These are phyloP conservation scores for Amylocystis lapponica DNA, from an alignment of 768 basidiomycete genomes.

Conservation along the genomic window DNA sequence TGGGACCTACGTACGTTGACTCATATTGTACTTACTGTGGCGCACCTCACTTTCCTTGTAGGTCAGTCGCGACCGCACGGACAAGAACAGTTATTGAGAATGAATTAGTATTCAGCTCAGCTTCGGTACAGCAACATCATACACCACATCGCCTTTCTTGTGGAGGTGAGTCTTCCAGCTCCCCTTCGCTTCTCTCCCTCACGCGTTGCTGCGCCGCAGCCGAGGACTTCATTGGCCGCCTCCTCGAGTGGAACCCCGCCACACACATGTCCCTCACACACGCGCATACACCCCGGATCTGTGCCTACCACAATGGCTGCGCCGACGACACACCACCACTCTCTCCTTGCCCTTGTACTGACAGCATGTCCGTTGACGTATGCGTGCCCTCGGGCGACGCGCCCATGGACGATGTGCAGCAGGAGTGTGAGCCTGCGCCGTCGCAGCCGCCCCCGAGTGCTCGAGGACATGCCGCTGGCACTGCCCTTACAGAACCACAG, in stretches of 20 bases:
- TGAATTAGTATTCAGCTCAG: slow-evolving; percentile 80
- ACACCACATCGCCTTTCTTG: slow-evolving; percentile 40
- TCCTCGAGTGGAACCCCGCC: slow-evolving; percentile 61
- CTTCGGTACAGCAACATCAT: slow-evolving; percentile 50
- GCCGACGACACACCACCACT: neutral
- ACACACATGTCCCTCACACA: slow-evolving; percentile 65
- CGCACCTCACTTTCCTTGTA: slow-evolving; percentile 21
- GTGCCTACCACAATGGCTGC: neutral
- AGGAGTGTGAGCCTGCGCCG: neutral
- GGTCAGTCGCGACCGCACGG: slow-evolving; percentile 67
- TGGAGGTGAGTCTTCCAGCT: too few relatives aligned
- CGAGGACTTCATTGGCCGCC: slow-evolving; percentile 55
- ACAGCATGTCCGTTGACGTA: neutral
- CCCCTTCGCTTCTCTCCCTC: neutral
- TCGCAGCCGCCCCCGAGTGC: neutral
- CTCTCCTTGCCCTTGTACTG: too few relatives aligned
- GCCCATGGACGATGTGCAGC: slow-evolving; percentile 5
- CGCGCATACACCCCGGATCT: slow-evolving; percentile 73
- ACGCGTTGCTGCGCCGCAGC: slow-evolving; percentile 30
- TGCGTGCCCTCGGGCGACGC: neutral
- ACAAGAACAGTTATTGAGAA: slow-evolving; percentile 49
- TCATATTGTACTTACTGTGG: neutral
- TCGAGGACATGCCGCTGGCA: too few relatives aligned
- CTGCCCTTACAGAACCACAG: too few relatives aligned
- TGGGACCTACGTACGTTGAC: slow-evolving; percentile 59